Evolutionary conservation across 352 stramenopile species (phyloP), one percentile per base, ranked within the genome.

Genomic region (Phytophthora pluvialis): DNA sequence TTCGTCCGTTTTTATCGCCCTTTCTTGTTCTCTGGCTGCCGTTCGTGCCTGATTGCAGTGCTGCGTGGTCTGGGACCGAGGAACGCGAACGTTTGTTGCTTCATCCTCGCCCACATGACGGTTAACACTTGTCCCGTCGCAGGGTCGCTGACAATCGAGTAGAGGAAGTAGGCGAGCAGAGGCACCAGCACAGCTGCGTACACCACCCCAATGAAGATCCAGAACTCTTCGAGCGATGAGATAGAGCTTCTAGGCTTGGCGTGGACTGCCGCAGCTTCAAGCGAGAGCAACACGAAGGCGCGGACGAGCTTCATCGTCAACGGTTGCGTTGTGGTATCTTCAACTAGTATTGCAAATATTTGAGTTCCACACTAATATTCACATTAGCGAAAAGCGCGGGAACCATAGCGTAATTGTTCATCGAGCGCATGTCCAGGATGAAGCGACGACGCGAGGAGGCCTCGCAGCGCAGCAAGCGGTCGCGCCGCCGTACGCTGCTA

Each of bases 361-460:
- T n/a, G 29, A 36, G n/a, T 56, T 18, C 18, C 5, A 39, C 15
- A 12, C 4, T 33, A 42, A 64, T 25, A 57, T 59, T 59, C 9
- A 18, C 31, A 38, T 25, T 40, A 44, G 3, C 16, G 33, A 51
- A 59, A 44, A 60, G 29, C 39, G 52, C 40, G 52, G 52, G 52
- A 51, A 60, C 12, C 3, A 7, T 35, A 58, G 12, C 10, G 12
- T 21, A 13, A 53, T 28, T 40, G 11, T 45, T 25, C 13, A 39
- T 49, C 26, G 25, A 5, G 55, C 61, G 47, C 3, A 74, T 47
- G 16, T 25, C 21, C 13, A 55, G 29, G 5, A 81, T 82, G 71
- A 85, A 83, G 62, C 67, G 77, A 29, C 39, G 69, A 69, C 77
- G 74, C 48, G 65, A 77, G 50, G 63, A 75, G 35, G 29, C 42